These are phyloP conservation scores for Fusarium anguioides DNA, from an alignment of 2,329 filamentous ascomycete species.

Conservation along the genomic window DNA sequence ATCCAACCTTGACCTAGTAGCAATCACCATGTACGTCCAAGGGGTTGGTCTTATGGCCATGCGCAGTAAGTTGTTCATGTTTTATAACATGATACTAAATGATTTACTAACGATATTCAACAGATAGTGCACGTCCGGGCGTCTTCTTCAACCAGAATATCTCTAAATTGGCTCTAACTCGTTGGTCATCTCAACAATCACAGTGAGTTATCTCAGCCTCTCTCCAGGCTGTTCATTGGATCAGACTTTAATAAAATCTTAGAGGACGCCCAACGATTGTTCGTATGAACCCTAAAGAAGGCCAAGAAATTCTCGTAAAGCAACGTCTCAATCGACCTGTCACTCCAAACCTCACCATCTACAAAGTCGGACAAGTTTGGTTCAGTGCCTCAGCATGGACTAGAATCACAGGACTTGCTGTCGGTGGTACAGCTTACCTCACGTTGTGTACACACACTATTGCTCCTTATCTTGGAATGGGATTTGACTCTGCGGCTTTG, in stretches of 20 bases:
- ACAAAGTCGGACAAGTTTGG: conserved; percentile 19
- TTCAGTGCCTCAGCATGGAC: conserved; percentile 34
- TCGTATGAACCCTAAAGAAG: not conserved
- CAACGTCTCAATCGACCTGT: conserved; percentile 24
- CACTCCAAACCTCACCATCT: conserved; percentile 22
- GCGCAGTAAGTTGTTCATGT: not conserved
- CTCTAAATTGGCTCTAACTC: not conserved
- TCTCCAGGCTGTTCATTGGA: no score
- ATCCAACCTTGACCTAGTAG: no score
- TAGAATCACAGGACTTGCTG: conserved; percentile 18
- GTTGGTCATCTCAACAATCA: conserved; percentile 15
- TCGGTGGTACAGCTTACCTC: conserved; percentile 18
- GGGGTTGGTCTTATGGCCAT: not conserved
- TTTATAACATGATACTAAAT: not conserved
- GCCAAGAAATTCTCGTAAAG: conserved; percentile 9
- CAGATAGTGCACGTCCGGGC: not conserved
- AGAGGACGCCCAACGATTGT: not conserved
- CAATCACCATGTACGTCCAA: not conserved
- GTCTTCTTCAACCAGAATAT: not conserved
- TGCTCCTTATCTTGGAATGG: conserved; percentile 11
- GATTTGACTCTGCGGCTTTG: conserved; percentile 10
- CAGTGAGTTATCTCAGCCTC: no score
- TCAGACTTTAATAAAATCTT: no score
- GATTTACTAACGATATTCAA: not conserved
- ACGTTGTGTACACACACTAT: conserved; percentile 6